phyloP scores from a whole-genome alignment of 306 rosid species.

The Gleditsia sinensis region DNA sequence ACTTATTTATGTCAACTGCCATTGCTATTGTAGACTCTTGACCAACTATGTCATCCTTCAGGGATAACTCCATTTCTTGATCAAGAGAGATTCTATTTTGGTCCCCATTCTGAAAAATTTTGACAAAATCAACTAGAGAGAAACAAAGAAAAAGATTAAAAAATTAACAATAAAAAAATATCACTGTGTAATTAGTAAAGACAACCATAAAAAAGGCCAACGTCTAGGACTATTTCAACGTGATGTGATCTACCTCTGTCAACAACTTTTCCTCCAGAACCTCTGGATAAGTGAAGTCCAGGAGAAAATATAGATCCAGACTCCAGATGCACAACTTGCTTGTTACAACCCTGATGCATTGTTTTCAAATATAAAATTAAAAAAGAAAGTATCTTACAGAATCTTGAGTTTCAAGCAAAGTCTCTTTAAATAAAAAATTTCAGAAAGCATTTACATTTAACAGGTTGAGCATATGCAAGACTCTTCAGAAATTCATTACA shows the following conservation, averaged over 20 bases:
- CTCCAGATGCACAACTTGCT: constrained; percentile 43
- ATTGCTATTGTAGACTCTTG: constrained; percentile 45
- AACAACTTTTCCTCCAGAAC: constrained; percentile 53
- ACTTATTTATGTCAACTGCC: constrained; percentile 35
- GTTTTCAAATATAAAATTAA: constrained; percentile 4
- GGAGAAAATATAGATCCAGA: constrained; percentile 88
- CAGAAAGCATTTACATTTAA: constrained; percentile 11
- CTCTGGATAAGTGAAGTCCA: constrained; percentile 67
- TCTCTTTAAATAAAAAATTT: constrained; percentile 27
- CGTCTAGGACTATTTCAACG: background rate
- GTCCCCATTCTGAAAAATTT: constrained; percentile 64
- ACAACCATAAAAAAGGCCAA: constrained; percentile 18
- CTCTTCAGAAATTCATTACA: constrained; percentile 17
- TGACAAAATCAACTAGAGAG: constrained; percentile 63
- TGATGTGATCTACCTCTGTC: constrained; percentile 63
- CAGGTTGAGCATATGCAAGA: background rate
- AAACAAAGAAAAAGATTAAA: constrained; percentile 38
- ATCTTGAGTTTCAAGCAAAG: background rate
- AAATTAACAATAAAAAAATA: constrained; percentile 23
- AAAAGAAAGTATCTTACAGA: background rate
- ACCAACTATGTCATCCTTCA: constrained; percentile 40
- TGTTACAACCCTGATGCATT: constrained; percentile 53
- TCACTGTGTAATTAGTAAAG: constrained; percentile 20
- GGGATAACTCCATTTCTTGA: constrained; percentile 35
- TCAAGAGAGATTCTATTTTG: constrained; percentile 42